Base-by-base conservation (phyloP, 371 early-diverging fungal genomes). In the Mortierella sp. region DNA sequence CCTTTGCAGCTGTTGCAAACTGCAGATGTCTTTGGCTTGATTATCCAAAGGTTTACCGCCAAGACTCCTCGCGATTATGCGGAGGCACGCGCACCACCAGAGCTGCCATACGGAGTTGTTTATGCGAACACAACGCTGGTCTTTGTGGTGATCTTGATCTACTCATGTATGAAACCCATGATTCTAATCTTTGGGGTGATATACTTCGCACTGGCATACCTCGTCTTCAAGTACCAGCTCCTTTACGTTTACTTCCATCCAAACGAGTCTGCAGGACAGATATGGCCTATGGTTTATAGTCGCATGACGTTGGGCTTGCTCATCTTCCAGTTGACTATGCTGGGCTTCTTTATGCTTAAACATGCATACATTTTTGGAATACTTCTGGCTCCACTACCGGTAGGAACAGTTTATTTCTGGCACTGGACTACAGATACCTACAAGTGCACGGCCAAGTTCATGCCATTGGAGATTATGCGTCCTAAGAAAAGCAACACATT, bases 271-370 rank as follows among this genome's bases (percentile, higher is more conserved):
- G 88, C 90, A 5, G 98, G 97, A 3, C 89, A 88, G 63, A 90
- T 88, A 28, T 95, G 93, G 79, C 94, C 94, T 5, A 87, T 92
- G 61, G 91, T 93, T 72, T 92, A 93, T 40, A 87, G 93, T 22
- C 92, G 96, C 22, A 89, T 94, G 52, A 89, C 95, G 20, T 84
- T 91, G 32, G 94, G 96, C 0, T 83, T 97, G 28, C 66, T 95
- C 35, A 90, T 96, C 28, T 95, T 94, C 84, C 98, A 97, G 76
- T 57, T 96, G 32, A 92, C 96, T 2, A 94, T 96, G 90, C 88
- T 96, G 61, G 97, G 96, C 1, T 45, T 91, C 5, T 63, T 93
- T 77, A 81, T 92, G 89, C 69, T 96, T 85, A 88, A 88, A 58
- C 88, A 87, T 39, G 88, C 88, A 0, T 88, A 88, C 73, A 73